Conservation (phyloP, 805 yeast genomes). For the Jamesozyma lodderae region DNA sequence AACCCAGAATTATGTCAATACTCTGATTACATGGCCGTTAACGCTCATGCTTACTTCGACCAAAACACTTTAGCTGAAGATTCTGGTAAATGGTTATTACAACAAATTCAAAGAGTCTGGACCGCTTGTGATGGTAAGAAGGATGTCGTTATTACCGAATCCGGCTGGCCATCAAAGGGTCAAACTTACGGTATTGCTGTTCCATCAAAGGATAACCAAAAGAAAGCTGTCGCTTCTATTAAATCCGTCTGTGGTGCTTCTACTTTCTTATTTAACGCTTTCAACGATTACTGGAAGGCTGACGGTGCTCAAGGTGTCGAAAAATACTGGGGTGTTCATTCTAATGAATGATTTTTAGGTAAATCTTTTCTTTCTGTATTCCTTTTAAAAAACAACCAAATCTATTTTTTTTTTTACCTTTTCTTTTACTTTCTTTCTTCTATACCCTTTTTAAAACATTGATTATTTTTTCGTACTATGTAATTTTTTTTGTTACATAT, state of each 20-base stretch:
- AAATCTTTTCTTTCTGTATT: slow-evolving; percentile 2
- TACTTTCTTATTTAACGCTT: slow-evolving; percentile 73
- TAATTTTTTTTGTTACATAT: background rate
- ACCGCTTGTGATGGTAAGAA: slow-evolving; percentile 71
- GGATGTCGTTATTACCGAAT: slow-evolving; percentile 73
- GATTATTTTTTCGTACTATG: background rate
- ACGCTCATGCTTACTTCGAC: slow-evolving; percentile 97
- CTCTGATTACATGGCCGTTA: slow-evolving; percentile 92
- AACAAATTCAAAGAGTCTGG: slow-evolving; percentile 86
- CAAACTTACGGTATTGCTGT: slow-evolving; percentile 70
- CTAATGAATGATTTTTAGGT: slow-evolving; percentile 4
- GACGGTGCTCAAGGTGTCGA: slow-evolving; percentile 66
- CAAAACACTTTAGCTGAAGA: slow-evolving; percentile 64
- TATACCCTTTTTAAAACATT: background rate
- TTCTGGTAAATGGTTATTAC: slow-evolving; percentile 85
- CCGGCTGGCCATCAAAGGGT: slow-evolving; percentile 98
- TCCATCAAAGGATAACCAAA: slow-evolving; percentile 70
- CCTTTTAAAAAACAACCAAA: background rate
- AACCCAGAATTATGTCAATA: slow-evolving; percentile 84
- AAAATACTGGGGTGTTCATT: slow-evolving; percentile 75
- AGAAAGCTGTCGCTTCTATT: slow-evolving; percentile 62
- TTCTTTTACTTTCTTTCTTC: background rate
- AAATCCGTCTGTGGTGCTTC: slow-evolving; percentile 54
- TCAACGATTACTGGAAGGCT: slow-evolving; percentile 80
- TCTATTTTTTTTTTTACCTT: background rate